These are phyloP conservation scores for Suhomyces pyralidae DNA, from an alignment of 805 yeast genomes.

Conservation along the genomic window DNA sequence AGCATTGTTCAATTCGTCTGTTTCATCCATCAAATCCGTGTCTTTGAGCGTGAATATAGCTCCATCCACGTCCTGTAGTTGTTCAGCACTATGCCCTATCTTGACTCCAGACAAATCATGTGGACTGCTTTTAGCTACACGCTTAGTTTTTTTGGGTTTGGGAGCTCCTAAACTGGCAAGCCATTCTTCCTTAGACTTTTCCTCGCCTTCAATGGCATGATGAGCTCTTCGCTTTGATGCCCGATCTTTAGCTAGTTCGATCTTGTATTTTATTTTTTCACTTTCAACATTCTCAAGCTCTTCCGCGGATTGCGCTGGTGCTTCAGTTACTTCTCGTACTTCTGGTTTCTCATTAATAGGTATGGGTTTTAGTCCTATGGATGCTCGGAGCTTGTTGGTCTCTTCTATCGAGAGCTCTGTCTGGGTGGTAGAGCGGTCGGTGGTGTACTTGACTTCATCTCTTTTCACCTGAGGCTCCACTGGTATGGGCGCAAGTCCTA, in stretches of 20 bases:
- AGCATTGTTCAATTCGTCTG: slow-evolving; percentile 40
- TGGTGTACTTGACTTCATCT: not conserved
- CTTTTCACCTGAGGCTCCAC: not conserved
- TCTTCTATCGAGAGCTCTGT: slow-evolving; percentile 45
- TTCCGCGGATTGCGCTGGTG: not conserved
- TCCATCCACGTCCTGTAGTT: slow-evolving; percentile 38
- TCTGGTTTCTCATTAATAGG: slow-evolving; percentile 14
- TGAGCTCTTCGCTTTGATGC: slow-evolving; percentile 17
- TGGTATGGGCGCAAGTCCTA: slow-evolving; percentile 42
- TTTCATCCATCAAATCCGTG: slow-evolving; percentile 31
- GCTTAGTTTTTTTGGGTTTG: slow-evolving; percentile 3
- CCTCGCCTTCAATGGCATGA: slow-evolving; percentile 10
- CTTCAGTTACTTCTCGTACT: not conserved
- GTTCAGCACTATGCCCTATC: slow-evolving; percentile 45
- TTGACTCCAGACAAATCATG: slow-evolving; percentile 35
- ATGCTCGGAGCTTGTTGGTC: slow-evolving; percentile 51
- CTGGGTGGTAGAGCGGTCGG: not conserved
- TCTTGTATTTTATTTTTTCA: slow-evolving; percentile 11
- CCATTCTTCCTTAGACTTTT: slow-evolving; percentile 43
- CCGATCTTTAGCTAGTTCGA: slow-evolving; percentile 18
- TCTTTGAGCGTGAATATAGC: slow-evolving; percentile 61
- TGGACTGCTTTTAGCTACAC: slow-evolving; percentile 1
- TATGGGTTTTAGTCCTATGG: slow-evolving; percentile 54
- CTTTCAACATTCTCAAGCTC: not conserved
- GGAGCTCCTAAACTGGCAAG: slow-evolving; percentile 27